A percentile compares a stretch with the other conserved stretches of the same genome.
Evolutionary conservation across 2,329 filamentous ascomycete genomes (phyloP).

Genomic region (Colletotrichum sp.): DNA sequence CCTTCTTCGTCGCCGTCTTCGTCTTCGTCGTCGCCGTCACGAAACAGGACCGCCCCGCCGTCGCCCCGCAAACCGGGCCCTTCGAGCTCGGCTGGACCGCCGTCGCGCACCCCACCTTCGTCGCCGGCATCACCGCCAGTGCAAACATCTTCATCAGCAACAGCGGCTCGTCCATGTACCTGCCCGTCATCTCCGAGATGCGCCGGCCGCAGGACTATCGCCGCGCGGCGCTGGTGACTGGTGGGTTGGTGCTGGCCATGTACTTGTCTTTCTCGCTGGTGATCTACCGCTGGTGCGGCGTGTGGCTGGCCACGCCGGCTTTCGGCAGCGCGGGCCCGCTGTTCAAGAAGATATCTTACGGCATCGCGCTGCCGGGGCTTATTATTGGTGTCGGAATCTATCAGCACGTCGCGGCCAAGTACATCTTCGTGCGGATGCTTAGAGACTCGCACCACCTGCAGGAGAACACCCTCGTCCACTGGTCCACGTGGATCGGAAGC

Average conservation of each 20-base stretch:
- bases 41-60: conserved; percentile 51
- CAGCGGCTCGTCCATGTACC: conserved; percentile 51
- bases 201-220: not conserved
- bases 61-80: conserved; percentile 28
- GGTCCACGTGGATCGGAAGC: conserved; percentile 50
- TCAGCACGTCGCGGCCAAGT: conserved; percentile 55
- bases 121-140: not conserved
- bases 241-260: not conserved
- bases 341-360: conserved; percentile 56
- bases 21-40: conserved; percentile 55
- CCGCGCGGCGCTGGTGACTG: not conserved
- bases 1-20: conserved; percentile 41
- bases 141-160: conserved; percentile 50
- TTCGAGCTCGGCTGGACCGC: conserved; percentile 35
- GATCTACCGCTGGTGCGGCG: conserved; percentile 52
- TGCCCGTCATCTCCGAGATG: conserved; percentile 59
- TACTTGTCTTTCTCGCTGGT: not conserved
- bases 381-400: conserved; percentile 54
- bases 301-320: conserved; percentile 48
- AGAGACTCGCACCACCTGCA: conserved; percentile 49
- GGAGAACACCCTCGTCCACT: conserved; percentile 49
- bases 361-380: conserved; percentile 54
- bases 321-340: conserved; percentile 47
- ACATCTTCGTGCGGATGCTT: conserved; percentile 55
- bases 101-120: conserved; percentile 28